A percentile compares a stretch with the other conserved stretches of the same genome.
Evolutionary conservation across 2,329 filamentous ascomycete genomes (phyloP).

Genomic region (Sporothrix pseudoabietina): DNA sequence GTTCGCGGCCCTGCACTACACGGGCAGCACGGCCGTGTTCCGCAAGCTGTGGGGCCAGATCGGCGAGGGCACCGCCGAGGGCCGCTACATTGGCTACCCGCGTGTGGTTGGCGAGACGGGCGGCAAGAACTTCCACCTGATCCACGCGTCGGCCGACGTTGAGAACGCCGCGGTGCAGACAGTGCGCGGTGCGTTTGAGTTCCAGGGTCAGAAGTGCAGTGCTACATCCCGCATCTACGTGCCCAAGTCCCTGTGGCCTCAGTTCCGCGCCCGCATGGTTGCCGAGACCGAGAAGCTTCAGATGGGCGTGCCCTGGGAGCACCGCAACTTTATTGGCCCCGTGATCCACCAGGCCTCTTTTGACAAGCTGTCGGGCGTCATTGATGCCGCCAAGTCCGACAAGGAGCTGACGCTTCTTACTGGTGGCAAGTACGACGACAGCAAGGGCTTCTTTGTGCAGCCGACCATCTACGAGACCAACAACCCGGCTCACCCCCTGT

Average conservation of each 20-base stretch:
- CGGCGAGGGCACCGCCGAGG: slow-evolving; percentile 75
- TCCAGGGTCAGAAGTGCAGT: slow-evolving; percentile 56
- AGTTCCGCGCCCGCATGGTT: slow-evolving; percentile 46
- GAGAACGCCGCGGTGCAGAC: slow-evolving; percentile 51
- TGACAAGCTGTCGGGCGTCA: slow-evolving; percentile 48
- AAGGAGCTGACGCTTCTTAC: slow-evolving; percentile 47
- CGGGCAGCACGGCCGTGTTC: slow-evolving; percentile 90
- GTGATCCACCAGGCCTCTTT: slow-evolving; percentile 54
- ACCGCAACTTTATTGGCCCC: slow-evolving; percentile 49
- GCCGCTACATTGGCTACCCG: slow-evolving; percentile 76
- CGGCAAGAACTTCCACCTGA: slow-evolving; percentile 57
- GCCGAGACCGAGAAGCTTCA: slow-evolving; percentile 43
- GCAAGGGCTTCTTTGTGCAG: slow-evolving; percentile 49
- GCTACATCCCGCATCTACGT: slow-evolving; percentile 58
- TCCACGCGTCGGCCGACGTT: slow-evolving; percentile 52
- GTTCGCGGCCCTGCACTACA: slow-evolving; percentile 93
- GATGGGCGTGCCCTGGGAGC: slow-evolving; percentile 41
- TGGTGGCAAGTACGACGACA: slow-evolving; percentile 50
- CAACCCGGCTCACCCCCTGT: slow-evolving; percentile 48
- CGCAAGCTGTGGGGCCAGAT: slow-evolving; percentile 85
- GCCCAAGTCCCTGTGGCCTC: slow-evolving; percentile 48
- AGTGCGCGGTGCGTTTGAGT: slow-evolving; percentile 54
- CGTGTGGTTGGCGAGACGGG: slow-evolving; percentile 55
- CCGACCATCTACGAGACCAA: slow-evolving; percentile 51
- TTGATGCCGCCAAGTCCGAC: slow-evolving; percentile 51